phyloP scores from a whole-genome alignment of 176 grass and related monocot genomes.

The Phoenix roebelenii region DNA sequence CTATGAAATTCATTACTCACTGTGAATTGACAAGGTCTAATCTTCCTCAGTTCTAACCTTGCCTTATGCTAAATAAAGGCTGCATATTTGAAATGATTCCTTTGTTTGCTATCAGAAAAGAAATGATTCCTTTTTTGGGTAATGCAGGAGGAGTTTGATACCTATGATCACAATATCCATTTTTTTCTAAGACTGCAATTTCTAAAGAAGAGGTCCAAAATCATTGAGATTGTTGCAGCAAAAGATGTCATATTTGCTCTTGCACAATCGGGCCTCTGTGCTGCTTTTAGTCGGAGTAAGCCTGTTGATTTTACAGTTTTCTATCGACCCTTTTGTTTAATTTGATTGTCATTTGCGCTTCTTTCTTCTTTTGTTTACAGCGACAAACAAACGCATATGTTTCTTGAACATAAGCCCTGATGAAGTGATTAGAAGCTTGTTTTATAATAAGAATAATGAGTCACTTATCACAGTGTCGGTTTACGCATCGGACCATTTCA shows the following conservation, averaged over 20 bases:
- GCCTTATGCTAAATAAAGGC: no score
- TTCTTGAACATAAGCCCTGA: slow-evolving; percentile 13
- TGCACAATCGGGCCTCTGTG: slow-evolving; percentile 1
- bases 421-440: slow-evolving; percentile 16
- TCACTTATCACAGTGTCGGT: slow-evolving; percentile 15
- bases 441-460: slow-evolving; percentile 17
- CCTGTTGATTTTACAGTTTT: background rate
- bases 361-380: slow-evolving; percentile 7
- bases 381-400: slow-evolving; percentile 18
- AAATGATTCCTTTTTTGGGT: no score
- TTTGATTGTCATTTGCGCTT: background rate
- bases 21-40: no score
- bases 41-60: no score
- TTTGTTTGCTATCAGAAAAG: no score
- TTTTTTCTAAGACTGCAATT: slow-evolving; percentile 4
- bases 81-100: no score
- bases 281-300: slow-evolving; percentile 16
- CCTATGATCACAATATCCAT: slow-evolving; percentile 7
- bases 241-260: slow-evolving; percentile 20
- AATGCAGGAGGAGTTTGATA: slow-evolving; percentile 15
- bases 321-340: background rate
- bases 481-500: slow-evolving; percentile 8
- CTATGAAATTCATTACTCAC: no score
- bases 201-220: slow-evolving; percentile 7
- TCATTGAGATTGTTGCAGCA: slow-evolving; percentile 19